Conservation (phyloP, 2,329 filamentous ascomycete species). For the Epichloe scottii region DNA sequence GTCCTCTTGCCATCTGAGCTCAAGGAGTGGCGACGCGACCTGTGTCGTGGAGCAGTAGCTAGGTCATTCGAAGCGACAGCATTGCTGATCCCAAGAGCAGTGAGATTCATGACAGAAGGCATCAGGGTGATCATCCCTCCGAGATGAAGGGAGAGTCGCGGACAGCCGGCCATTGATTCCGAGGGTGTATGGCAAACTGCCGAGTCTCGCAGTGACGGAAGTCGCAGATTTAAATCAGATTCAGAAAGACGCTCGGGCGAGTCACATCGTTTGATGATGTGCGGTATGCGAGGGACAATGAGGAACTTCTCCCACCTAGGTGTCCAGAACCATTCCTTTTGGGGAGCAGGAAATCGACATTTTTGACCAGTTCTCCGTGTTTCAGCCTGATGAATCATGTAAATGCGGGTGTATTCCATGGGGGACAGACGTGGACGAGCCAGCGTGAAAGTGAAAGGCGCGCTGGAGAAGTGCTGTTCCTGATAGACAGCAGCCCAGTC, state of each 20-base stretch:
- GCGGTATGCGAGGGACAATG: conserved; percentile 22
- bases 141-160: conserved; percentile 21
- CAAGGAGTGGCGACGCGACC: neutral
- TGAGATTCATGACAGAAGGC: conserved; percentile 13
- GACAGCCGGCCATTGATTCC: conserved; percentile 8
- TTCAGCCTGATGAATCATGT: conserved; percentile 21
- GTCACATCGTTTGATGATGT: conserved; percentile 12
- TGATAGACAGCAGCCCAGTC: neutral
- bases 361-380: conserved; percentile 16
- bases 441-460: neutral
- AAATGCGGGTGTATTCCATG: conserved; percentile 27
- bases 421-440: conserved; percentile 22
- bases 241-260: neutral
- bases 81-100: neutral
- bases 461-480: neutral
- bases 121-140: conserved; percentile 14
- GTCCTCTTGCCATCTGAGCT: neutral
- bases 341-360: conserved; percentile 16
- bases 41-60: neutral
- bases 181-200: neutral
- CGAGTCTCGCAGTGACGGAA: conserved; percentile 7
- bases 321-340: conserved; percentile 22
- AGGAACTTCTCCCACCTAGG: conserved; percentile 23
- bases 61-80: neutral
- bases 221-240: neutral